Evolutionary conservation across 2,329 filamentous ascomycete species (phyloP), one percentile per base, ranked within the genome.

Genomic region (Trichoderma pleuroti): DNA sequence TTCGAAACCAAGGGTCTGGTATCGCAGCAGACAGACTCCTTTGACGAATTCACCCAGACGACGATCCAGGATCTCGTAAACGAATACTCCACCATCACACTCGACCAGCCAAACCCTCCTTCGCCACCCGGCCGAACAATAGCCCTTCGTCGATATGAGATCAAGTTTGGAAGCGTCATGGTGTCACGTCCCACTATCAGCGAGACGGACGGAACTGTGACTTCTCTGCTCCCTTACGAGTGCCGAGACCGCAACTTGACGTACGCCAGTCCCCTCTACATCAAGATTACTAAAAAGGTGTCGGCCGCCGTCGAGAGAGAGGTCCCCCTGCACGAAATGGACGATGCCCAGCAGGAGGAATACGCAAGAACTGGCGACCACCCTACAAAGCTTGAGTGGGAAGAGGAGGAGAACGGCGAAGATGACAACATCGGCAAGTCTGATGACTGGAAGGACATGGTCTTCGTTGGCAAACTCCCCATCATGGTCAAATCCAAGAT

Each of bases 401-500:
- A 91, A 72, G 86, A 90, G 11, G 88, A 90, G 72, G 85, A 87
- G 71, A 80, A 80, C 18, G 81, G 82, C 18, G 84, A 86, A 34
- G 80, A 85, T 18, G 84, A 85, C 24, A 86, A 88, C 26, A 81
- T 83, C 14, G 84, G 86, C 65, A 84, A 86, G 73, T 82, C 80
- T 14, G 85, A 86, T 70, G 85, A 87, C 24, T 87, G 90, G 77
- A 87, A 88, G 72, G 88, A 92, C 75, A 89, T 90, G 76, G 91
- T 98, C 46, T 98, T 97, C 80, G 93, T 98, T 73, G 96, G 96
- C 75, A 97, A 97, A 80, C 87, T 99, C 76, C 96, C 96, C 3
- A 94, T 98, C 78, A 99, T 99, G 96, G 87, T 99, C 76, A 97
- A 98, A 84, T 98, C 94, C 34, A 93, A 95, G 81, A 96, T 97